These are phyloP conservation scores for Arthroderma sp. DNA, from an alignment of 2,329 filamentous ascomycete genomes.

Conservation along the genomic window DNA sequence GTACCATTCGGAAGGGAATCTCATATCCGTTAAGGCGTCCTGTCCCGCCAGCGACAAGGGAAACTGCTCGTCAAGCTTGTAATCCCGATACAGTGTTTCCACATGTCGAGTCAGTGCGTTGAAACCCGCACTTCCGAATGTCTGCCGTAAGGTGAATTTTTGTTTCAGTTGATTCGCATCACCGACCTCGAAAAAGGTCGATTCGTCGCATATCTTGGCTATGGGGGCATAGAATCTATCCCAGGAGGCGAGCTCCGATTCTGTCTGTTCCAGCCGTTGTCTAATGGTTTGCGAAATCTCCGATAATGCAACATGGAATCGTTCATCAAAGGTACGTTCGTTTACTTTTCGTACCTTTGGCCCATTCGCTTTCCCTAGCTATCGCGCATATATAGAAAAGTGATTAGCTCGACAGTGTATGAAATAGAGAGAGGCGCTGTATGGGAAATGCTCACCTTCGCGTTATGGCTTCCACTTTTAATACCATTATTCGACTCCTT, in stretches of 20 bases:
- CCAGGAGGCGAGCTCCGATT: background rate
- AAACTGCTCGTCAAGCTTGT: constrained; percentile 48
- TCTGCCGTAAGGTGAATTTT: background rate
- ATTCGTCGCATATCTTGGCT: background rate
- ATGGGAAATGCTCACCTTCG: background rate
- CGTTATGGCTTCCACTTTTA: background rate
- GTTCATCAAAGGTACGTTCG: background rate
- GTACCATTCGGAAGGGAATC: constrained; percentile 89
- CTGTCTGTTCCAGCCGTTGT: background rate
- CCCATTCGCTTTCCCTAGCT: background rate
- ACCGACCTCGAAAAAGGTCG: background rate
- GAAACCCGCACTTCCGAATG: background rate
- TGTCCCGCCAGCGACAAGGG: constrained; percentile 50
- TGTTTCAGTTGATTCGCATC: background rate
- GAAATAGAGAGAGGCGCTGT: background rate
- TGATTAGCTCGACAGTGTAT: background rate
- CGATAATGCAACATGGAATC: background rate
- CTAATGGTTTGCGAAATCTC: background rate
- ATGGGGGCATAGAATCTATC: background rate
- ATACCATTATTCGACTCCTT: no score
- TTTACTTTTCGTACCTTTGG: background rate
- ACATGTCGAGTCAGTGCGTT: background rate
- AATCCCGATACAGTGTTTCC: constrained; percentile 49
- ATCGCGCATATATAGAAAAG: background rate
- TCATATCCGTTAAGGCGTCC: constrained; percentile 60